Evolutionary conservation across 768 basidiomycete genomes (phyloP), one percentile per base, ranked within the genome.

Genomic region (Tylopilus intermedius): DNA sequence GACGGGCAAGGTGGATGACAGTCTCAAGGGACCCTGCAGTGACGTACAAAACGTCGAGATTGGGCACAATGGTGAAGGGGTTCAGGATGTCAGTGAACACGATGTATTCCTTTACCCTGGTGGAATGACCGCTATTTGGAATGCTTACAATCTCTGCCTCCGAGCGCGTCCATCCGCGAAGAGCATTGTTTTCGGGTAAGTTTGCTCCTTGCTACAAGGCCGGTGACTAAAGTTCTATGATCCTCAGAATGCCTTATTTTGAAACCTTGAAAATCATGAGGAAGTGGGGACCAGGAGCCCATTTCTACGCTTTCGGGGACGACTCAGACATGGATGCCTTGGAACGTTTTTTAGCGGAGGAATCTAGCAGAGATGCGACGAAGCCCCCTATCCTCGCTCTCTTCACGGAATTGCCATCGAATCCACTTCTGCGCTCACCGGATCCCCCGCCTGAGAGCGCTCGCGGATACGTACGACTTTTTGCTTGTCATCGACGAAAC

Each of bases 91-190:
- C 33, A 33, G 10, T 13, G 33, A 33, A 33, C 2, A 33, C 2
- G 33, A 33, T 14, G 33, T 33, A 2, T 33, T 33, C 13, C 33
- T 33, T 14, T 33, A 30, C 30, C 30, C 30, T 3, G 30, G 30
- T 30, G 95, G 95, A 1, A 98, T 99, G 95, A 72, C 84, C 33
- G 94, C 95, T 1, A 95, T 99, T 47, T 99, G 90, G 89, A 86
- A 78, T 62, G 84, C 93, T 0, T 93, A 96, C 64, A 80, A 88
- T 57, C 72, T 93, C 9, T 79, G 79, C 7, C 71, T 83, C 51
- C 70, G 53, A 21, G 67, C 72, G 24, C 73, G 75, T 27, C 78
- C 81, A 37, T 59, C 66, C 8, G 84, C 82, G 10, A 95, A 94
- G 74, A 94, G 90, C 61, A 80, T 94, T 27, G 95, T 92, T 64